Conservation (phyloP, 768 basidiomycete genomes). For the Tylopilus rubrobrunneus region DNA sequence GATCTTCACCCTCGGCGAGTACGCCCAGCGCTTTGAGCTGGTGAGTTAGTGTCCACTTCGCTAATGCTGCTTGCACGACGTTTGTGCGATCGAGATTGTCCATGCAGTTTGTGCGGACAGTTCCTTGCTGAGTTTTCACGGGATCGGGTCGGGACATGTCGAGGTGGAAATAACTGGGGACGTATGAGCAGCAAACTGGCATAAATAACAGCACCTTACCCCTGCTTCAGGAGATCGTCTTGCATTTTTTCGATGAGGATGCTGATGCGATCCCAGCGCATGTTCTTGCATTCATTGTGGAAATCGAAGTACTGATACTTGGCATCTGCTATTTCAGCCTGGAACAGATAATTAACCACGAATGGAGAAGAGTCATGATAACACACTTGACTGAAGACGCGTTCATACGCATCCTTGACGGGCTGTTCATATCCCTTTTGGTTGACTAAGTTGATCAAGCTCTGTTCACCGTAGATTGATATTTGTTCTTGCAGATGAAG, state of each 20-base stretch:
- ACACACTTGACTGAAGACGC: constrained; percentile 59
- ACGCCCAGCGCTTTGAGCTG: constrained; percentile 77
- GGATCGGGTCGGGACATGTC: constrained; percentile 46
- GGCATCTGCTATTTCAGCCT: constrained; percentile 65
- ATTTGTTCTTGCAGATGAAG: constrained; percentile 74
- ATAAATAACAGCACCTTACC: constrained; percentile 38
- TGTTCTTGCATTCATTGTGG: constrained; percentile 89
- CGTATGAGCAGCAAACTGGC: constrained; percentile 3
- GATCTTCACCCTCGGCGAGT: constrained; percentile 59
- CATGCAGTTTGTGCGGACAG: constrained; percentile 96
- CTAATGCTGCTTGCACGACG: constrained; percentile 90
- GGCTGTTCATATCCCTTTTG: constrained; percentile 90
- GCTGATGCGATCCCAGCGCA: constrained; percentile 93
- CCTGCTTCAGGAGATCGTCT: constrained; percentile 63
- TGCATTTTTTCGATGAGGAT: constrained; percentile 74
- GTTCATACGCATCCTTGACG: constrained; percentile 94
- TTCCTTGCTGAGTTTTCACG: constrained; percentile 63
- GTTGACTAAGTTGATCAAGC: constrained; percentile 88
- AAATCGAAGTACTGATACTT: constrained; percentile 97
- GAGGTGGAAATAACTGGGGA: constrained; percentile 71
- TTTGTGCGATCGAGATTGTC: constrained; percentile 96
- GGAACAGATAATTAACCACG: background rate
- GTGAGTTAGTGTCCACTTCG: constrained; percentile 74
- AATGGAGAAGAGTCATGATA: background rate
- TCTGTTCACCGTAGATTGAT: constrained; percentile 70